Percentiles rank a stretch among this genome's conserved stretches.
These are phyloP conservation scores for Solanum chilense DNA, from an alignment of 257 asterid genomes.

Conservation along the genomic window DNA sequence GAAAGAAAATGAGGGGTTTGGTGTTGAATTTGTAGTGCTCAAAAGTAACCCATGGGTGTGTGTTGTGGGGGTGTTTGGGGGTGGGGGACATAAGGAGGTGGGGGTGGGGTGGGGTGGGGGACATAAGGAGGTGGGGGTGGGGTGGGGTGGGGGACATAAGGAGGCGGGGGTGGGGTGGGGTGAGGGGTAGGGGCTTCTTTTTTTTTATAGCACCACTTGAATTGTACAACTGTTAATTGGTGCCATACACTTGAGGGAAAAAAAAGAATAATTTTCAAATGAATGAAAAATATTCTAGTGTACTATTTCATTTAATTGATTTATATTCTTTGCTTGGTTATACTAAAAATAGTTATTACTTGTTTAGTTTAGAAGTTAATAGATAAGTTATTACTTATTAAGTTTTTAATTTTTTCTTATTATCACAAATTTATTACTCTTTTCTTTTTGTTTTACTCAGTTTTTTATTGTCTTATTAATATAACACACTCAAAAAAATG, in stretches of 20 bases:
- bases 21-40: conserved; percentile 55
- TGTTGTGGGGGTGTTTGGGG: neutral
- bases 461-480: neutral
- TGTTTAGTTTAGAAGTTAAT: no score
- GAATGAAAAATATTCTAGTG: neutral
- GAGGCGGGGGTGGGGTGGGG: neutral
- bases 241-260: neutral
- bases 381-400: no score
- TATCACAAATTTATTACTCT: neutral
- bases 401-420: neutral
- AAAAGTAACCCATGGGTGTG: conserved; percentile 11
- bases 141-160: neutral
- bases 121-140: no score
- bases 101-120: neutral
- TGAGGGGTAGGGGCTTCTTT: neutral
- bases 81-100: neutral
- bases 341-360: no score
- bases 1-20: conserved; percentile 29
- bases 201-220: conserved; percentile 39
- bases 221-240: conserved; percentile 8
- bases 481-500: neutral
- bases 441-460: no score
- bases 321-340: neutral
- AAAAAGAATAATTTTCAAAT: neutral
- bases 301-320: neutral